Evolutionary conservation across 306 rosid genomes (phyloP).

Genomic region (Hippophae rhamnoides): DNA sequence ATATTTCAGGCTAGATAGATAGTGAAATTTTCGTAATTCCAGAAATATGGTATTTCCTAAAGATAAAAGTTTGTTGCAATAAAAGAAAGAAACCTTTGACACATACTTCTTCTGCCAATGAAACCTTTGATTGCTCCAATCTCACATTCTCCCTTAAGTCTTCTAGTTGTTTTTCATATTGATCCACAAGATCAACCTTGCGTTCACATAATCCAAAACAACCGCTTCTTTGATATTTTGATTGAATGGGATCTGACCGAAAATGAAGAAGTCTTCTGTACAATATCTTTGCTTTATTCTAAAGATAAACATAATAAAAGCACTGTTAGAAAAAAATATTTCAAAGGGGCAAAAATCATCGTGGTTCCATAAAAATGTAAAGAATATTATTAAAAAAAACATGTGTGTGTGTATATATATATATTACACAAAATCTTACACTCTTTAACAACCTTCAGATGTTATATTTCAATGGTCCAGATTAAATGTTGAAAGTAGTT

Average conservation of each 20-base stretch:
- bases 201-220: conserved; percentile 51
- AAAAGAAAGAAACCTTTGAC: conserved; percentile 19
- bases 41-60: not conserved
- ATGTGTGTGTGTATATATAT: no score
- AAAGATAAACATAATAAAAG: conserved; percentile 16
- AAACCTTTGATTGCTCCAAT: conserved; percentile 54
- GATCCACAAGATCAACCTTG: conserved; percentile 43
- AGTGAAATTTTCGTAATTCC: no score
- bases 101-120: conserved; percentile 71
- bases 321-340: conserved; percentile 1
- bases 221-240: conserved; percentile 20
- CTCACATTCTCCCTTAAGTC: conserved; percentile 64
- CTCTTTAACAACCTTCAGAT: no score
- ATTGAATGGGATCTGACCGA: conserved; percentile 36
- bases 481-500: no score
- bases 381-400: no score
- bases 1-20: no score
- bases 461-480: no score
- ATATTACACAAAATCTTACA: no score
- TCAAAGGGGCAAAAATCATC: no score
- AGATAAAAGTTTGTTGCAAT: not conserved
- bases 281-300: conserved; percentile 51
- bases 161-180: conserved; percentile 58
- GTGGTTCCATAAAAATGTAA: no score
- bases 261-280: conserved; percentile 37